phyloP scores from a whole-genome alignment of 1,284 basidiomycete genomes.

The Leccinum huronense region DNA sequence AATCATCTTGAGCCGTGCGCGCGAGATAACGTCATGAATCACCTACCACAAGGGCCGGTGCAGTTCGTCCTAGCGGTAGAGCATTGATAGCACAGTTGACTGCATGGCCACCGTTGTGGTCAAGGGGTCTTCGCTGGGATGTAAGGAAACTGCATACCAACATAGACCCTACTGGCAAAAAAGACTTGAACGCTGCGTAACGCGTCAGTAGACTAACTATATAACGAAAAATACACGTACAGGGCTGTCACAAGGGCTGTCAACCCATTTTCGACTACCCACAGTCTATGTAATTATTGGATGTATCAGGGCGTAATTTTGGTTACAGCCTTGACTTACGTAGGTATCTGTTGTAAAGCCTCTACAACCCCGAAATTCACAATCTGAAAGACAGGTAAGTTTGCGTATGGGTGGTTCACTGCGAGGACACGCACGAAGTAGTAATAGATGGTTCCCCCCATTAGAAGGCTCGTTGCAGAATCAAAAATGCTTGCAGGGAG shows the following conservation, averaged over 20 bases:
- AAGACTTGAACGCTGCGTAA: conserved; percentile 18
- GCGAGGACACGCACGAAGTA: conserved; percentile 20
- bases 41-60: conserved; percentile 17
- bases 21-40: not conserved
- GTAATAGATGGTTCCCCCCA: conserved; percentile 21
- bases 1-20: conserved; percentile 1
- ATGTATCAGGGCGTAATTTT: conserved; percentile 6
- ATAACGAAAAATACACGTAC: conserved; percentile 9
- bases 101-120: conserved; percentile 2
- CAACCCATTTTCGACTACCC: conserved; percentile 19
- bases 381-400: conserved; percentile 9
- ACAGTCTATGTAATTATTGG: conserved; percentile 9
- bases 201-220: conserved; percentile 4
- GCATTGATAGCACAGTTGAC: conserved; percentile 12
- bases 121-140: not conserved
- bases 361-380: conserved; percentile 18
- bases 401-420: not conserved
- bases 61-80: conserved; percentile 17
- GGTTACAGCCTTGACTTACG: conserved; percentile 9
- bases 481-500: conserved; percentile 17
- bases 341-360: conserved; percentile 11
- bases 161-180: conserved; percentile 18
- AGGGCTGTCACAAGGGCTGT: conserved; percentile 19
- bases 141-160: conserved; percentile 8
- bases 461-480: conserved; percentile 22